Base-by-base conservation (phyloP, 805 yeast genomes). In the Metschnikowia santaceciliae region DNA sequence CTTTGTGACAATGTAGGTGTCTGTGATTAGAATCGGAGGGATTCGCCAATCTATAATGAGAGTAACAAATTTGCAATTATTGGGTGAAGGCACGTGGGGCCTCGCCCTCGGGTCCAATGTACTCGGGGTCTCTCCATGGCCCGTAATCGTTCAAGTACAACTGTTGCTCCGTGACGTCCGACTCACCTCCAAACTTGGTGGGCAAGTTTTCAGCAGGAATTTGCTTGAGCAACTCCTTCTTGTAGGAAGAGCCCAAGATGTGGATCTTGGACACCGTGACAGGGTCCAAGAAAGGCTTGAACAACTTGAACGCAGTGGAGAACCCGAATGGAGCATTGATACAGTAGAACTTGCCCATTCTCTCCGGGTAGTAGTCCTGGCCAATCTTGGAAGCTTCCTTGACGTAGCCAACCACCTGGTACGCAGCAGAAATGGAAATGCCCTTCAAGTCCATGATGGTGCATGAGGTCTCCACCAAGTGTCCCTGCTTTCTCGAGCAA, bases 271-370 rank as follows among this genome's bases (percentile, higher is more conserved):
- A 84, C 20, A 94, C 97, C 7, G 99, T 94, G 50, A 92, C 98
- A 3, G 98, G 98, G 68, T 94, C 99, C 66, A 94, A 80, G 73
- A 94, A 91, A 50, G 96, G 92, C 75, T 90, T 90, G 76, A 94
- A 88, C 49, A 91, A 66, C 68, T 83, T 82, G 80, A 92, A 94
- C 38, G 95, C 97, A 38, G 97, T 85, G 36, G 96, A 83, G 73
- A 94, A 94, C 2, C 99, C 99, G 66, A 90, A 94, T 57, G 99
- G 99, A 1, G 98, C 96, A 66, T 94, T 94, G 72, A 94, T 89
- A 62, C 91, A 75, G 73, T 90, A 92, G 68, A 92, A 94, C 71
- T 88, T 90, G 65, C 99, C 99, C 99, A 94, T 94, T 72, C 98
- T 87, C 78, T 94, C 99, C 14, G 99, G 99, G 69, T 94, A 94